Base-by-base conservation (phyloP, 345 rosid species). In the Trapa bicornis region DNA sequence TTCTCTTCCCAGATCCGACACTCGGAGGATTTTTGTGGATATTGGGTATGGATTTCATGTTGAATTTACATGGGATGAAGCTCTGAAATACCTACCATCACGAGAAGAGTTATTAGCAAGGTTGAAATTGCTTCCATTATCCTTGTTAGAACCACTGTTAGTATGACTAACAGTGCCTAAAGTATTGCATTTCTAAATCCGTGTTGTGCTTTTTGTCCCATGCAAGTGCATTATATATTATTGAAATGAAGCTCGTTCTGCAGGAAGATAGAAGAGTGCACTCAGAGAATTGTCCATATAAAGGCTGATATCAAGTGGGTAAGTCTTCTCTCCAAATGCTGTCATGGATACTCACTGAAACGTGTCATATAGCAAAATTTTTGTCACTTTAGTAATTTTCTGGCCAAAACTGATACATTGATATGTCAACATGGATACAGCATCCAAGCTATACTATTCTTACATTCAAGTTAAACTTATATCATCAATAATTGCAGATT, bases 231-330 rank as follows among this genome's bases (percentile, higher is more conserved):
- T 29, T 16, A 41, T 39, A 39, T 39, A 39, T 41, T 16, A 12
- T 22, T 64, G 22, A n/a, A 4, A 17, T 22, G 3, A 36, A 39
- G 8, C 64, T n/a, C 47, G 47, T 13, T 58, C 37, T 72, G 75
- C 89, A 91, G 96, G 75, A 80, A 86, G 80, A 65, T 86, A 74
- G 87, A 85, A 72, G 92, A 94, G 65, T 80, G 80, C 67, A 84
- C 82, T 54, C 66, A 57, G 29, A 68, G 81, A 65, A 82, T 90
- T 37, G 86, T 92, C 9, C 78, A 85, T 68, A 90, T 90, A 62
- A 90, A 88, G 80, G 92, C 87, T 9, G 90, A 86, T 67, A 93
- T 93, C 73, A 88, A 93, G 77, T 54, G 81, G 83, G 92, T 93
- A 80, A 68, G 80, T 67, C 2, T 53, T 67, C 16, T 48, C 15